phyloP scores from a whole-genome alignment of 169 alveolate genomes.

The Plasmodium gaboni region DNA sequence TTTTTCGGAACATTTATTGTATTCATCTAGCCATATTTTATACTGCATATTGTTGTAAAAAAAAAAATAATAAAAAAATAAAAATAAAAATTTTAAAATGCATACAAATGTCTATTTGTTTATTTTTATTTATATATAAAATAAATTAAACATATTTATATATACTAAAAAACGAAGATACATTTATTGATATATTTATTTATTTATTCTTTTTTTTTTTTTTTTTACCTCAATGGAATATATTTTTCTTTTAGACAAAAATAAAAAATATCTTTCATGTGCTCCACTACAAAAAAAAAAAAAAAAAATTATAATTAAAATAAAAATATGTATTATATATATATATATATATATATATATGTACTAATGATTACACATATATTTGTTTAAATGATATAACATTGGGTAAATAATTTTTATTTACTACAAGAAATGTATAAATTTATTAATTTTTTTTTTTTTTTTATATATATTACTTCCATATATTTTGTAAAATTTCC shows the following conservation, averaged over 20 bases:
- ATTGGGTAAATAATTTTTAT: too few species aligned
- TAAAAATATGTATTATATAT: background rate
- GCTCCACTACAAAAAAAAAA: constrained; percentile 46
- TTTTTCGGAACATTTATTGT: constrained; percentile 39
- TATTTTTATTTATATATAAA: background rate
- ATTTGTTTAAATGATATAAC: too few species aligned
- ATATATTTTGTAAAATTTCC: constrained; percentile 58
- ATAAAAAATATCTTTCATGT: constrained; percentile 35
- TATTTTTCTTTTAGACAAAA: constrained; percentile 1
- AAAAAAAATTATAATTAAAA: background rate
- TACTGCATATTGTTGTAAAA: constrained; percentile 38
- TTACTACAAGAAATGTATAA: too few species aligned
- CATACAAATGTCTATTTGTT: background rate
- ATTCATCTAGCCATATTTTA: constrained; percentile 45
- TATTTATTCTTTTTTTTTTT: background rate
- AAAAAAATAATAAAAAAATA: background rate
- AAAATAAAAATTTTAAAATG: background rate
- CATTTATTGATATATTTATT: background rate
- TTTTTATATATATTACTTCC: constrained; percentile 38
- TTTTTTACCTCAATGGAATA: constrained; percentile 37
- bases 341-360: background rate
- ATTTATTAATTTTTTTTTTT: too few species aligned
- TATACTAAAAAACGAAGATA: background rate
- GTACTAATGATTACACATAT: background rate
- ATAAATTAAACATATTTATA: constrained; percentile 1